Evolutionary conservation across 164 flowering plant species (phyloP), one percentile per base, ranked within the genome.

Genomic region (Amborella trichopoda): DNA sequence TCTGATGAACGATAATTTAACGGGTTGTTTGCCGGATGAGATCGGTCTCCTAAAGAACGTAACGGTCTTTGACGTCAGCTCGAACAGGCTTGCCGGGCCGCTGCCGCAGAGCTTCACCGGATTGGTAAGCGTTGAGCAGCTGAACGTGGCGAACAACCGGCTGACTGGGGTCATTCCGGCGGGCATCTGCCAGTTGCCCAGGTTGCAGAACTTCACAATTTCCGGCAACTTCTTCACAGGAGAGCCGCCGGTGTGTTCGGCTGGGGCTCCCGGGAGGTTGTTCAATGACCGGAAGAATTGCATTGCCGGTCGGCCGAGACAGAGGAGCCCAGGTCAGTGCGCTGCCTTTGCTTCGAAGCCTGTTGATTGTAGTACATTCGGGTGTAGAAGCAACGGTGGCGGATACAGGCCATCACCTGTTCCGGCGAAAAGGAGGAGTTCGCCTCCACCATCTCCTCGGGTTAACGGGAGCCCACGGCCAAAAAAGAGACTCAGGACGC

Each of bases 1-100:
- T 4, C 49, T 76, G 19, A 1, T 22, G 40, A 62, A 62, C 59
- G 70, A 68, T 37, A 16, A 46, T 0, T 48, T 76, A 0, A 10
- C 57, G 2, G 73, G 76, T 0, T 73, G 78, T 36, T 50, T 76
- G 33, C 76, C 81, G 0, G 1, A 41, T 1, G 74, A 70, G 24
- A 50, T 71, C 12, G 78, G 76, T 9, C 11, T 8, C 36, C 66
- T 76, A 0, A 28, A 28, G 13, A 68, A 68, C 25, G 33, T 58
- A 9, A 59, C 70, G 3, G 72, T 73, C 16, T 53, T 76, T 9
- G 69, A 68, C 24, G 52, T 28, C 0, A 13, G 49, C 18, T 48
- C 18, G 0, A 76, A 76, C 46, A 2, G 18, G 2, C 57, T 76
- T 12, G 26, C 28, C 1, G 81, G 81, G 2, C 11, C 14, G 0